phyloP scores from a whole-genome alignment of 2,329 filamentous ascomycete species.

The Colletotrichum cereale region DNA sequence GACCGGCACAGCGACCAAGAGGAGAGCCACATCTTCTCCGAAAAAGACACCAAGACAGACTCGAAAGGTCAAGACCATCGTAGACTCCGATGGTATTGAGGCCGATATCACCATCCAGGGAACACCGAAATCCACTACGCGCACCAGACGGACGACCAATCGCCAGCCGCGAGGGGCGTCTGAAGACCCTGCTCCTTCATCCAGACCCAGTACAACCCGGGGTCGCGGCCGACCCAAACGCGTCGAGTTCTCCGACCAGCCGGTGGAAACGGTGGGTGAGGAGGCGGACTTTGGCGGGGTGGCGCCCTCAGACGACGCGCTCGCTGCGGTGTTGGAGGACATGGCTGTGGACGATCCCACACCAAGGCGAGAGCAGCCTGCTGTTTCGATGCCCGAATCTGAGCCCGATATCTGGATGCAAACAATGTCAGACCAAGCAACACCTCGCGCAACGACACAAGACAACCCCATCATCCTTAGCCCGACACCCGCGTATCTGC shows the following conservation, averaged over 20 bases:
- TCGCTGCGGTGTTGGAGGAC: slow-evolving; percentile 45
- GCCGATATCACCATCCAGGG: slow-evolving; percentile 48
- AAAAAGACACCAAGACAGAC: slow-evolving; percentile 50
- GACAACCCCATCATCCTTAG: neutral
- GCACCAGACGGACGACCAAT: slow-evolving; percentile 39
- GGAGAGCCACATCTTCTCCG: slow-evolving; percentile 59
- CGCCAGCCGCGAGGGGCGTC: slow-evolving; percentile 19
- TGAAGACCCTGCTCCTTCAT: slow-evolving; percentile 29
- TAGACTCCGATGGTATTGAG: slow-evolving; percentile 45
- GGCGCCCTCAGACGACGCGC: slow-evolving; percentile 27
- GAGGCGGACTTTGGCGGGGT: neutral
- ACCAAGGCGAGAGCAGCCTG: slow-evolving; percentile 40
- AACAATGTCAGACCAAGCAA: slow-evolving; percentile 54
- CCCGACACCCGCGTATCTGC: slow-evolving; percentile 14
- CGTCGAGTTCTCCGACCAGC: slow-evolving; percentile 36
- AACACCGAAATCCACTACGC: slow-evolving; percentile 49
- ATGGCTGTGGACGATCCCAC: slow-evolving; percentile 49
- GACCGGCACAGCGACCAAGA: slow-evolving; percentile 57
- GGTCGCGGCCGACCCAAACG: slow-evolving; percentile 29
- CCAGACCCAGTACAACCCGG: slow-evolving; percentile 13
- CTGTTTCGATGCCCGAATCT: slow-evolving; percentile 42
- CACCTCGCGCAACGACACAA: slow-evolving; percentile 47
- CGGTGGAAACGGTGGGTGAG: slow-evolving; percentile 44
- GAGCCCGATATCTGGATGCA: slow-evolving; percentile 62
- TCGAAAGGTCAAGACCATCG: slow-evolving; percentile 47